These are phyloP conservation scores for Trametes coccinea DNA, from an alignment of 768 basidiomycete genomes.

Conservation along the genomic window DNA sequence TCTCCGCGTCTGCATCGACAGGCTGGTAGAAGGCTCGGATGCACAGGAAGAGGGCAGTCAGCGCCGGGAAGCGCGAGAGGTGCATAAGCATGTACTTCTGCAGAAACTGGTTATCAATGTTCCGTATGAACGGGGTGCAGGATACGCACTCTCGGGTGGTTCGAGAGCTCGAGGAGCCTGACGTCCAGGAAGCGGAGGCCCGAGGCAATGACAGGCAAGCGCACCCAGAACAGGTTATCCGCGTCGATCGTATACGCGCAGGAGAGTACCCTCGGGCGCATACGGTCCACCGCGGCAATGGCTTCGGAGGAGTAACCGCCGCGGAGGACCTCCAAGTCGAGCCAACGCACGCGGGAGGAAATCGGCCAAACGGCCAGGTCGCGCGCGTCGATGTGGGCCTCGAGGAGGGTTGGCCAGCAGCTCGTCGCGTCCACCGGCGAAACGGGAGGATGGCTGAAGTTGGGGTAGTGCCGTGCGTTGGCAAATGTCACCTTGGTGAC, in stretches of 20 bases:
- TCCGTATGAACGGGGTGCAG: too few species aligned
- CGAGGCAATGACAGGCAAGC: background rate
- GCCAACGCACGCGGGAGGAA: slow-evolving; percentile 6
- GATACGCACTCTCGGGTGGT: background rate
- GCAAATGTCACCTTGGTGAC: background rate
- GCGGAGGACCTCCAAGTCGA: slow-evolving; percentile 12
- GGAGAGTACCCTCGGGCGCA: slow-evolving; percentile 5
- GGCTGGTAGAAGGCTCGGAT: slow-evolving; percentile 11
- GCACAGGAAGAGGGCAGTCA: slow-evolving; percentile 9
- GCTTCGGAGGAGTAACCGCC: slow-evolving; percentile 4
- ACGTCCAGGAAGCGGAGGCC: slow-evolving; percentile 15
- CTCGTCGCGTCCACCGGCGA: background rate
- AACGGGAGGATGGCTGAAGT: background rate
- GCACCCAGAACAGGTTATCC: slow-evolving; percentile 9
- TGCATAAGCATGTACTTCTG: slow-evolving; percentile 8
- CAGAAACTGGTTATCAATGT: too few species aligned
- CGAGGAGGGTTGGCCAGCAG: slow-evolving; percentile 8
- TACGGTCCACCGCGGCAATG: background rate
- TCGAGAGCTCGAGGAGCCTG: slow-evolving; percentile 3
- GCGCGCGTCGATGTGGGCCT: slow-evolving; percentile 11
- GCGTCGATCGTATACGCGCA: slow-evolving; percentile 11
- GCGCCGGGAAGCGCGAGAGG: background rate
- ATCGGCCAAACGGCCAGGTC: slow-evolving; percentile 13
- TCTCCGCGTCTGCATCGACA: background rate
- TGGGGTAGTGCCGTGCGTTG: slow-evolving; percentile 2